phyloP scores from a whole-genome alignment of 2,329 filamentous ascomycete species.

The Stagonosporopsis chrysanthemi region DNA sequence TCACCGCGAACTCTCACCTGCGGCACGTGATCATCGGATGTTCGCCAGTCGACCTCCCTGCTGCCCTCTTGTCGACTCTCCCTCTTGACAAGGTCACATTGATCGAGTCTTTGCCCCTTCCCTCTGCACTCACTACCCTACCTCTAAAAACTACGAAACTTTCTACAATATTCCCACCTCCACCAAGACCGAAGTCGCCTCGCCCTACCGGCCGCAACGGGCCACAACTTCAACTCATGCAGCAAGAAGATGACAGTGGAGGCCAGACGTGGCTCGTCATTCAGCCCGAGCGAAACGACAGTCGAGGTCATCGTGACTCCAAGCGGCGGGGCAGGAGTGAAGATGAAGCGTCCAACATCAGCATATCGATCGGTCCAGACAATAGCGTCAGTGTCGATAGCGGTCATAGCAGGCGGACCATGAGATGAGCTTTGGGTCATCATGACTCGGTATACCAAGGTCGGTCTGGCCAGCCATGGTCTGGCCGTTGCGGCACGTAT shows the following conservation, averaged over 20 bases:
- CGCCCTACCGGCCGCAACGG: conserved; percentile 32
- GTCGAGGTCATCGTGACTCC: conserved; percentile 32
- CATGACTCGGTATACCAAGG: neutral
- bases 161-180: conserved; percentile 41
- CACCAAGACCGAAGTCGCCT: conserved; percentile 30
- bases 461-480: neutral
- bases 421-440: conserved; percentile 25
- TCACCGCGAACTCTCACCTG: conserved; percentile 44
- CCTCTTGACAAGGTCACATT: conserved; percentile 45
- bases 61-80: conserved; percentile 42
- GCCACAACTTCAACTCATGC: conserved; percentile 45
- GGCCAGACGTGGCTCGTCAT: conserved; percentile 50
- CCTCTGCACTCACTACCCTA: conserved; percentile 37
- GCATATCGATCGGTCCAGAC: conserved; percentile 48
- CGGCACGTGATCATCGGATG: conserved; percentile 47
- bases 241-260: conserved; percentile 45
- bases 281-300: conserved; percentile 45
- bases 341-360: conserved; percentile 45
- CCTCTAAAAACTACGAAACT: conserved; percentile 40
- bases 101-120: conserved; percentile 43
- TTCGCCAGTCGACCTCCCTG: conserved; percentile 41
- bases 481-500: neutral
- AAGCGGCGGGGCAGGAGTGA: conserved; percentile 33
- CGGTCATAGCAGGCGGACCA: conserved; percentile 41
- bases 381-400: conserved; percentile 51